phyloP scores from a whole-genome alignment of 225 moss, liverwort and hornwort species.

The Thuidium tamariscinum region DNA sequence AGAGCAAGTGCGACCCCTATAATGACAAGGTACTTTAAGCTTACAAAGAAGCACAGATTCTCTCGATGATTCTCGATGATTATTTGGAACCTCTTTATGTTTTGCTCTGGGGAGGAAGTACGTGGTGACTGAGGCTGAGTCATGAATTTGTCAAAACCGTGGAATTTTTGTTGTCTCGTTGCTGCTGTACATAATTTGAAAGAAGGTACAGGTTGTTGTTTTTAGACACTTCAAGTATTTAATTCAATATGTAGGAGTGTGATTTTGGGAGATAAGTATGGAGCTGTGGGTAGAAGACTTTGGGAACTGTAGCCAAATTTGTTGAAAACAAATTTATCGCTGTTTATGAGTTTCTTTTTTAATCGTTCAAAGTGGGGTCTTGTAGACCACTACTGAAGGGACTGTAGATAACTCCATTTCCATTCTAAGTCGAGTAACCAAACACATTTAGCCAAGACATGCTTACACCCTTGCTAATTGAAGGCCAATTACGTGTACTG shows the following conservation, averaged over 20 bases:
- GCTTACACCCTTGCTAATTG: background rate
- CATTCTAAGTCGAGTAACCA: background rate
- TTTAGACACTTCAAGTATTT: background rate
- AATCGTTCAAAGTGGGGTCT: background rate
- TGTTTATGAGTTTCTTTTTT: background rate
- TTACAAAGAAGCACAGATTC: background rate
- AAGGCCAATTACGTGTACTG: background rate
- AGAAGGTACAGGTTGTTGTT: background rate
- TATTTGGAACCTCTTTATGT: background rate
- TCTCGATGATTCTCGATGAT: background rate
- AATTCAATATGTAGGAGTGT: too few relatives aligned
- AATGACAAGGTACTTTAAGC: constrained; percentile 34
- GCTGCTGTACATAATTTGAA: background rate
- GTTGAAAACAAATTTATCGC: background rate
- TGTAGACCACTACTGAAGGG: background rate
- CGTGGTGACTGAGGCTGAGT: background rate
- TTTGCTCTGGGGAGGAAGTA: background rate
- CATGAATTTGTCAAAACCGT: background rate
- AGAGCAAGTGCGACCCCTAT: constrained; percentile 59
- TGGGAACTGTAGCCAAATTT: background rate
- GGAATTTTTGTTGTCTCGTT: background rate
- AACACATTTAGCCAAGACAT: background rate
- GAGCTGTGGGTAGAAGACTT: background rate
- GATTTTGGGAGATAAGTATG: background rate
- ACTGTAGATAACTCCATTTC: background rate